Evolutionary conservation across 192 early-diverging fungal species (phyloP), one percentile per base, ranked within the genome.

Genomic region (Coemansia umbellata): DNA sequence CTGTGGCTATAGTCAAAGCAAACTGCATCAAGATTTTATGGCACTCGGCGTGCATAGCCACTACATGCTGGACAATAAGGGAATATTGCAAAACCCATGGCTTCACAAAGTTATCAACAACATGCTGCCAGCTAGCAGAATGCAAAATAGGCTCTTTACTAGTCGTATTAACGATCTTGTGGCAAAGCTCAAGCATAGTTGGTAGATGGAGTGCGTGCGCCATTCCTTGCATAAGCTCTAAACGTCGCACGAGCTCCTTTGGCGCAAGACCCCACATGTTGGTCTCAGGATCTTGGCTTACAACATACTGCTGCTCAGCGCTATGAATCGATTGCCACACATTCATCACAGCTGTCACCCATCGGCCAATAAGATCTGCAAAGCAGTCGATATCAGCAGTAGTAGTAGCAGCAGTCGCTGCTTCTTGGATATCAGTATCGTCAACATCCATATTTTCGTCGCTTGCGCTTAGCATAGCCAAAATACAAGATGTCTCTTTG

Each of bases 21-120:
- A 94, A 67, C 58, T 93, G 94, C 50, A 78, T 70, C 37, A 86
- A 63, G 0, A 87, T 67, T 48, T 81, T 82, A 77, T 95, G 92
- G 54, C 80, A 70, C 21, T 65, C 43, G 2, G 83, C 59, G 55
- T 81, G 78, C 21, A 83, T 49, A 19, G 73, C 68, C 14, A 87
- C 42, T 18, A 81, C 82, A 28, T 84, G 82, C 49, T 77, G 74
- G 30, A 66, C 74, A 0, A 77, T 45, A 2, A 70, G 68, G 36
- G 68, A 63, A 55, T 77, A 77, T 17, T 65, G 74, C 9, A 8
- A n/a, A 18, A 69, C 31, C 72, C 72, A 75, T 11, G 60, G 51
- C 8, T 66, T 60, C 60, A 69, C 57, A 7, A 63, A 36, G 10
- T 30, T 31, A 8, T 54, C 14, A 10, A 31, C 50, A 3, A 43